Evolutionary conservation across 2,329 filamentous ascomycete species (phyloP), one percentile per base, ranked within the genome.

Genomic region (Fusarium annulatum): DNA sequence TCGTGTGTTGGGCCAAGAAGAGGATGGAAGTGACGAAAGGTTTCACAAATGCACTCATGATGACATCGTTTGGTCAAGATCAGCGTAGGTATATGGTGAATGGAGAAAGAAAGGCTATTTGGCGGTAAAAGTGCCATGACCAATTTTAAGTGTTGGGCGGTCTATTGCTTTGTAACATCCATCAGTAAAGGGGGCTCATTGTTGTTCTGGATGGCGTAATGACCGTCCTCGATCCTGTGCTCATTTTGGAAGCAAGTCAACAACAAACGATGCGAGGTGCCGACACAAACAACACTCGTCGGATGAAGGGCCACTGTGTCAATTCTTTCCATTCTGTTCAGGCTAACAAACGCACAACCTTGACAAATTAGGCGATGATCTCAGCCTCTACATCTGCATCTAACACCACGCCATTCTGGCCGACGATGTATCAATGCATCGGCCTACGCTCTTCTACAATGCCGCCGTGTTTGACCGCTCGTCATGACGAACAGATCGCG

Each of bases 101-200:
- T 16, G 7, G 5, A 39, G 9, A 39, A 16, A 6, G 9, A 5
- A 26, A 9, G 5, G 12, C 9, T 28, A 9, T 38, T 21, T 21
- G 2, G 21, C 7, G 11, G 16, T 23, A 19, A 23, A 51, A 7
- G 1, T 23, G 1, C 28, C 5, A 23, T 23, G 4, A 1, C 18
- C 12, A 53, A 36, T 8, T 1, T 2, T 38, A 16, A 38, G 0
- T 0, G 5, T n/a, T 28, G 3, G 14, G 23, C 19, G 23, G 2
- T 30, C 11, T 30, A 30, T 39, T 18, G 5, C 34, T 28, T 23
- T n/a, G 34, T 7, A 9, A 28, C 19, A 3, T 38, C 0, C 16
- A 5, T 52, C 3, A 8, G 12, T 21, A 19, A 16, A 9, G 7
- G 19, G 5, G 2, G 15, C 23, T 3, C 34, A n/a, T 39, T 16